Evolutionary conservation across 768 basidiomycete species (phyloP).

Genomic region (Leccinum uliginosum): DNA sequence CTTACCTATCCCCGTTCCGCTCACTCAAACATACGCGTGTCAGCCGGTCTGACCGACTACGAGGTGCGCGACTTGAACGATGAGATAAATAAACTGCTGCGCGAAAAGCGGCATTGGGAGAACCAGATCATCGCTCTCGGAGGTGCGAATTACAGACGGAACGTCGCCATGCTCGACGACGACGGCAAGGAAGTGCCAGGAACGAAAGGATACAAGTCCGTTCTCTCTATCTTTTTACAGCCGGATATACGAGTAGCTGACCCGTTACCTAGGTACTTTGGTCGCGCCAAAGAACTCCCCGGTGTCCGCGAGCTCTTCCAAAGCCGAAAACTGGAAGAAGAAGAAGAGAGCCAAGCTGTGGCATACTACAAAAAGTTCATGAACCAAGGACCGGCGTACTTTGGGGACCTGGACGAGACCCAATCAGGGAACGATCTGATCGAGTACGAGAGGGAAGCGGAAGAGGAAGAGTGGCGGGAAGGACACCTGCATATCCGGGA

Average conservation of each 20-base stretch:
- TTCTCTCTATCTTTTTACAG: background rate
- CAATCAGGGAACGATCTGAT: conserved; percentile 53
- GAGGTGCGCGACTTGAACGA: conserved; percentile 96
- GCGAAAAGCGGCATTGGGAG: conserved; percentile 97
- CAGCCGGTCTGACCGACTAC: conserved; percentile 92
- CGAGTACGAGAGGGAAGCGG: conserved; percentile 64
- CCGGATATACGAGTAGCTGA: background rate
- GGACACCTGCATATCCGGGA: conserved; percentile 53
- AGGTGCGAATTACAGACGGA: conserved; percentile 93
- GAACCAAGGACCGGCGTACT: conserved; percentile 84
- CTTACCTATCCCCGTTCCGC: background rate
- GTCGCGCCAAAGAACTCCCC: conserved; percentile 92
- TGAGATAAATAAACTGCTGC: conserved; percentile 92
- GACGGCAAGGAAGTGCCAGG: conserved; percentile 96
- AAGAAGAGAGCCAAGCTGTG: conserved; percentile 78
- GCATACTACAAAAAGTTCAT: conserved; percentile 84
- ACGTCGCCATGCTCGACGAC: conserved; percentile 90
- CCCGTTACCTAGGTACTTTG: conserved; percentile 76
- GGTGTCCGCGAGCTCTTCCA: conserved; percentile 95
- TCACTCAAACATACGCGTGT: background rate
- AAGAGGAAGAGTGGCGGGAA: conserved; percentile 72
- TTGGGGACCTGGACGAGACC: conserved; percentile 84
- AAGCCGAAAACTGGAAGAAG: conserved; percentile 79
- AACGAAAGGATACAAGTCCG: conserved; percentile 95
- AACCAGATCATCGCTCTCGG: conserved; percentile 95